Percentiles rank a stretch among this genome's conserved stretches.
These are phyloP conservation scores for Fusarium brevicatenulatum DNA, from an alignment of 2,329 filamentous ascomycete species.

Conservation along the genomic window DNA sequence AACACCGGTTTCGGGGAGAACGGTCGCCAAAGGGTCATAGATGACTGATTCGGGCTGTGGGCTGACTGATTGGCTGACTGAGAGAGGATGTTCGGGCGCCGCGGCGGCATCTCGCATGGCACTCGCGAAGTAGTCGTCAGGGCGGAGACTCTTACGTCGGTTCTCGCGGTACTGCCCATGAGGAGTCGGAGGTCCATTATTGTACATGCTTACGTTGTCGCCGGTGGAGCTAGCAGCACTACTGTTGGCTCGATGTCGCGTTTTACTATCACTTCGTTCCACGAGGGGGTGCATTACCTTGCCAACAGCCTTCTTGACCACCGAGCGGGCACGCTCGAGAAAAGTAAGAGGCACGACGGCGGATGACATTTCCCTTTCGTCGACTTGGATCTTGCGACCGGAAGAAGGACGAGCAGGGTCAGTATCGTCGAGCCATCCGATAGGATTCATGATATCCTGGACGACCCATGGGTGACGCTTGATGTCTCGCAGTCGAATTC, in stretches of 20 bases:
- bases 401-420: constrained; percentile 82
- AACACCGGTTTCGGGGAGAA: constrained; percentile 46
- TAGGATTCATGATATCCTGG: constrained; percentile 77
- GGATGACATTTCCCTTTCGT: constrained; percentile 86
- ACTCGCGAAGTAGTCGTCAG: constrained; percentile 65
- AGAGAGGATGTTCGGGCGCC: constrained; percentile 37
- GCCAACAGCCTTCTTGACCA: constrained; percentile 73
- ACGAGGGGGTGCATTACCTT: constrained; percentile 71
- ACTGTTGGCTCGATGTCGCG: constrained; percentile 67
- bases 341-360: constrained; percentile 92
- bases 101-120: constrained; percentile 48
- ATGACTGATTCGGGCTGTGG: constrained; percentile 43
- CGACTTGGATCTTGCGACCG: constrained; percentile 89
- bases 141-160: constrained; percentile 63
- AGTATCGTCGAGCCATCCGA: constrained; percentile 91
- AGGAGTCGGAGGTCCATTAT: constrained; percentile 60
- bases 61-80: constrained; percentile 42
- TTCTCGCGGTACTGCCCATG: constrained; percentile 59
- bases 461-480: constrained; percentile 95
- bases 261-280: constrained; percentile 65
- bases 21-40: constrained; percentile 55
- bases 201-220: constrained; percentile 61
- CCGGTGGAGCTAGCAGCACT: constrained; percentile 72
- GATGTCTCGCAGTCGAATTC: constrained; percentile 90
- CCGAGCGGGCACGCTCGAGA: constrained; percentile 84